Evolutionary conservation across 106 monocot species (phyloP).

Genomic region (Dioscorea dumetorum): DNA sequence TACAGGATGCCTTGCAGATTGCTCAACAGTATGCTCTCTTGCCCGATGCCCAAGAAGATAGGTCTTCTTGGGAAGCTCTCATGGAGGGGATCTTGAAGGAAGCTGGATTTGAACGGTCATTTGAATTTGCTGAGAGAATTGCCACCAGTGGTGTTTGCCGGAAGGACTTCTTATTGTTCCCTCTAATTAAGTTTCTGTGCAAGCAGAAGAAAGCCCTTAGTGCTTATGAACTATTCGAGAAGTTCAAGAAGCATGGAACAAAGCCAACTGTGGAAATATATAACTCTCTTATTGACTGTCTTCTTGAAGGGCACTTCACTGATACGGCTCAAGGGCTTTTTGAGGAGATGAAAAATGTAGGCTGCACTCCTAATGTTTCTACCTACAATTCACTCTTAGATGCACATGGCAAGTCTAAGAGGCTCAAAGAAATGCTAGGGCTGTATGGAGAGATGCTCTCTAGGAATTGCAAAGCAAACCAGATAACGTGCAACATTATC

Average conservation of each 20-base stretch:
- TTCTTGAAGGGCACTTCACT: constrained; percentile 25
- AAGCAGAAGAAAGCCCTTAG: constrained; percentile 48
- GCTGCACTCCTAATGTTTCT: constrained; percentile 49
- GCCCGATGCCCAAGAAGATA: constrained; percentile 30
- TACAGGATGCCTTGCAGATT: constrained; percentile 54
- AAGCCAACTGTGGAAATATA: constrained; percentile 53
- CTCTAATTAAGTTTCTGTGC: constrained; percentile 59
- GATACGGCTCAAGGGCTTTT: constrained; percentile 40
- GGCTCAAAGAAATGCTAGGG: constrained; percentile 54
- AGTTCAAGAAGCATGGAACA: constrained; percentile 55
- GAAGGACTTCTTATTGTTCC: constrained; percentile 64
- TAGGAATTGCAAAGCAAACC: constrained; percentile 46
- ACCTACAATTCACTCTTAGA: constrained; percentile 73
- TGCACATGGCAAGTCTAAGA: constrained; percentile 52
- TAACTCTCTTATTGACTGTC: constrained; percentile 53
- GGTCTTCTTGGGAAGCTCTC: constrained; percentile 51
- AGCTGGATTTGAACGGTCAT: constrained; percentile 47
- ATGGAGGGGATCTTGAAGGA: constrained; percentile 64
- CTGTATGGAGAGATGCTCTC: constrained; percentile 71
- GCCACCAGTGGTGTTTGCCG: constrained; percentile 24
- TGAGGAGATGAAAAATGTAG: constrained; percentile 62
- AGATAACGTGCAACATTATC: constrained; percentile 67
- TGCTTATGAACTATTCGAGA: constrained; percentile 54
- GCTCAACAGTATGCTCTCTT: constrained; percentile 23
- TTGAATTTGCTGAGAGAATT: constrained; percentile 45